Evolutionary conservation across 352 stramenopile genomes (phyloP), one percentile per base, ranked within the genome.

Genomic region (Detonula confervacea): DNA sequence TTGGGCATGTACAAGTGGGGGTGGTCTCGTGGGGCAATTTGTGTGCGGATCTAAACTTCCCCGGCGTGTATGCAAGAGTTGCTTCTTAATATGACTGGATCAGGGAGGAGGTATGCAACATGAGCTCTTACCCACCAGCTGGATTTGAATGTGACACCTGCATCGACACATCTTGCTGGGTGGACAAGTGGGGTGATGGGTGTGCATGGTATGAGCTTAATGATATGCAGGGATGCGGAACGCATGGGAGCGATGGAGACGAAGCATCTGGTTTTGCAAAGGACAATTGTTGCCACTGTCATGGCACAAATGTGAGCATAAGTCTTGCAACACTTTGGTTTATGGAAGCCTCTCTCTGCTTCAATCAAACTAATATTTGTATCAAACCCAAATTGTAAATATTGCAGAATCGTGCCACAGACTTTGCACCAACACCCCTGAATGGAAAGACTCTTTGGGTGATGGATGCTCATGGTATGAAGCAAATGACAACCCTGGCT

Each of bases 1-100:
- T 61, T 60, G 33, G 27, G 39, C 25, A 74, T 49, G 51, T 76
- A n/a, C 66, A 68, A 55, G 66, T 76, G 4, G 66, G 66, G 3
- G 39, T 76, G 8, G 66, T 76, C 1, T 67, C 51, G 5, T 66
- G 66, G 56, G 66, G 66, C 14, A 42, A 44, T 20, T 22, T 39
- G 18, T 76, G 66, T 52, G 61, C 61, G 7, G n/a, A 59, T 42
- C 4, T 14, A 62, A 20, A 60, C 18, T 60, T 37, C 51, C 51
- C 51, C 39, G 51, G 51, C 4, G 47, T 57, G 24, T 57, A 57
- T 57, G 24, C 47, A 30, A 9, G 47, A 1, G 24, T 57, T 22
- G 25, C 47, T 2, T 16, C 9, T 27, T 57, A 27, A 4, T 57
- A 57, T 57, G 47, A 57, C 20, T 57, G 47, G 47, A 57, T 57